phyloP scores from a whole-genome alignment of 768 basidiomycete species.

The Mrakia gelida region DNA sequence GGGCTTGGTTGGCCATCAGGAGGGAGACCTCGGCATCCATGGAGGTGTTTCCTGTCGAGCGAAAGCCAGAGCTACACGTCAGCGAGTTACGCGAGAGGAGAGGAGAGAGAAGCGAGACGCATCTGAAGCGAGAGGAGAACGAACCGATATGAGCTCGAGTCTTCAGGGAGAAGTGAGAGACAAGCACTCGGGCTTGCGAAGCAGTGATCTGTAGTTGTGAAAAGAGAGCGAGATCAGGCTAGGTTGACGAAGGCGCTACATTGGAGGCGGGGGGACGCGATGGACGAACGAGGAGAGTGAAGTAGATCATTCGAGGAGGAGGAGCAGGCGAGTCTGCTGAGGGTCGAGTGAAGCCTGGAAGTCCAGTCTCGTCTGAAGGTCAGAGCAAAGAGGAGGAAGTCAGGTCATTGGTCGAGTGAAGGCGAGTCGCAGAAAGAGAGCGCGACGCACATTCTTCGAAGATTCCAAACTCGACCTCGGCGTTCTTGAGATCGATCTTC shows the following conservation, averaged over 20 bases:
- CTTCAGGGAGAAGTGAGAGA: conserved; percentile 76
- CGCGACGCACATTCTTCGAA: conserved; percentile 65
- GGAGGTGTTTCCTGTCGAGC: conserved; percentile 65
- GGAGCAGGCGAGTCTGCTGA: background rate
- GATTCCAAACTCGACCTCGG: conserved; percentile 66
- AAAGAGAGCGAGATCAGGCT: background rate
- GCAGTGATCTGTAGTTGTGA: background rate
- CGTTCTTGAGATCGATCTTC: conserved; percentile 71
- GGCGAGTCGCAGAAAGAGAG: background rate
- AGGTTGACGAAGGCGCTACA: background rate
- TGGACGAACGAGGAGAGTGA: conserved; percentile 40
- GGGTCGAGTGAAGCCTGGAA: background rate
- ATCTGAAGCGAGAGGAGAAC: background rate
- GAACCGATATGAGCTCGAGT: conserved; percentile 71
- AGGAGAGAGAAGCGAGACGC: background rate
- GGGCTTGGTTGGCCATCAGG: conserved; percentile 91
- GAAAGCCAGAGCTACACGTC: background rate
- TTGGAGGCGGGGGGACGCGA: background rate
- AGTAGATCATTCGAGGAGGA: conserved; percentile 36
- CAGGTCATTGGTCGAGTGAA: background rate
- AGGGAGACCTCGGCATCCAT: conserved; percentile 97
- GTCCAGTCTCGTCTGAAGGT: background rate
- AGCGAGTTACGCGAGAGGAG: background rate
- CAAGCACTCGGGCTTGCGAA: conserved; percentile 58
- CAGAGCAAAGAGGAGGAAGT: background rate